A percentile compares a stretch with the other conserved stretches of the same genome.
Conservation (phyloP, 2,329 filamentous ascomycete genomes). For the Trichoderma sp. region DNA sequence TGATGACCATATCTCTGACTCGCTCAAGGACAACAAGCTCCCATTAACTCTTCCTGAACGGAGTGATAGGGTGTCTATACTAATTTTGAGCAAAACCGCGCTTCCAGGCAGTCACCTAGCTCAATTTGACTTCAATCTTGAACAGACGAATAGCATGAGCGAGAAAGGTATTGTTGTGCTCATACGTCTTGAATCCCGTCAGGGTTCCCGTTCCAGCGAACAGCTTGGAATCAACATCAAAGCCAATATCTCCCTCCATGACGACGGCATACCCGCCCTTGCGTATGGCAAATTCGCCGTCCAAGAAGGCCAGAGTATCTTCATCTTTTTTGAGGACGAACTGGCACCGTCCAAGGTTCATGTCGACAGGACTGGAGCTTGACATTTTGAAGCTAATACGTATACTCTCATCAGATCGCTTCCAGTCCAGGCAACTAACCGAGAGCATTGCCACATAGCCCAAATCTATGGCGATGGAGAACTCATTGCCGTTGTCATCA, state of each 20-base stretch:
- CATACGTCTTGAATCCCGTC: background rate
- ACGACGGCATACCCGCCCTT: background rate
- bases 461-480: background rate
- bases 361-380: background rate
- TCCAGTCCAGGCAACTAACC: background rate
- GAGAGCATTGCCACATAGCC: background rate
- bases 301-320: background rate
- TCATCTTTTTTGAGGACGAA: background rate
- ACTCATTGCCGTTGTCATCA: background rate
- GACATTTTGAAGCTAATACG: background rate
- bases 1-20: too few species aligned
- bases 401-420: background rate
- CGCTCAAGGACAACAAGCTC: too few species aligned
- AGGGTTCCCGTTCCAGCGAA: background rate
- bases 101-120: too few species aligned
- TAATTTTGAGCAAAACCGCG: too few species aligned
- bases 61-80: too few species aligned
- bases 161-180: too few species aligned
- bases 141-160: too few species aligned
- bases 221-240: too few species aligned
- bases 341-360: background rate
- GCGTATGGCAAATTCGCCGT: background rate
- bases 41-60: too few species aligned
- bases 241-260: background rate
- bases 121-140: too few species aligned